phyloP scores from a whole-genome alignment of 495 filamentous ascomycete genomes.

The Annulohypoxylon bovei region DNA sequence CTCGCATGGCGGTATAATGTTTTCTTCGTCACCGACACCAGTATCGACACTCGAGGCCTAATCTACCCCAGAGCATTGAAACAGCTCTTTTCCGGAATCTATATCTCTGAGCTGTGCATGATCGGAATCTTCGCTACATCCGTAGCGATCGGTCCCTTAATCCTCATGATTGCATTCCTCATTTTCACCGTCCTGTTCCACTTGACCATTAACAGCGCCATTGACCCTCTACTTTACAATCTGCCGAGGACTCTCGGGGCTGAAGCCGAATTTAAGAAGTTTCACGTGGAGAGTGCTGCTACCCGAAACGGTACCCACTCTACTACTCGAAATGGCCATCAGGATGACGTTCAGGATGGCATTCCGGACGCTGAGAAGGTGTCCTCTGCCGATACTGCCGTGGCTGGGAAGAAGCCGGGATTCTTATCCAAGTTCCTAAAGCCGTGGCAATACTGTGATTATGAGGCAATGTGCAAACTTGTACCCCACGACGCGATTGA shows the following conservation, averaged over 20 bases:
- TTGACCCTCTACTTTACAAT: conserved; percentile 83
- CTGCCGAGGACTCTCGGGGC: conserved; percentile 71
- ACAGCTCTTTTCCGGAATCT: conserved; percentile 88
- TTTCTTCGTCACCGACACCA: conserved; percentile 85
- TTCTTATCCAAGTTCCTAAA: conserved; percentile 75
- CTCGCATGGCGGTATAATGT: conserved; percentile 95
- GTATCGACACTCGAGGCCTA: conserved; percentile 90
- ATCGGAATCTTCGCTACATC: conserved; percentile 88
- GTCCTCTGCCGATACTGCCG: conserved; percentile 39
- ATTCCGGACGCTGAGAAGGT: conserved; percentile 41
- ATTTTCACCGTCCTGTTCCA: conserved; percentile 86
- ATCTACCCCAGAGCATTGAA: conserved; percentile 90
- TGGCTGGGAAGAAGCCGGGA: conserved; percentile 51
- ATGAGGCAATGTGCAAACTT: conserved; percentile 73
- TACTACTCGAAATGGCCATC: conserved; percentile 42
- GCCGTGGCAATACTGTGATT: conserved; percentile 80
- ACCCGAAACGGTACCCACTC: conserved; percentile 39
- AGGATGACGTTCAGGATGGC: conserved; percentile 48
- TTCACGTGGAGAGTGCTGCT: conserved; percentile 41
- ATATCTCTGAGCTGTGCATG: conserved; percentile 84
- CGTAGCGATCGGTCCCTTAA: conserved; percentile 75
- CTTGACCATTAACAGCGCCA: conserved; percentile 77
- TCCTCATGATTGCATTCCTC: conserved; percentile 85
- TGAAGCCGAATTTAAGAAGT: conserved; percentile 69
- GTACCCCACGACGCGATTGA: conserved; percentile 67